These are phyloP conservation scores for Fusarium coffeatum DNA, from an alignment of 2,329 filamentous ascomycete species.

Conservation along the genomic window DNA sequence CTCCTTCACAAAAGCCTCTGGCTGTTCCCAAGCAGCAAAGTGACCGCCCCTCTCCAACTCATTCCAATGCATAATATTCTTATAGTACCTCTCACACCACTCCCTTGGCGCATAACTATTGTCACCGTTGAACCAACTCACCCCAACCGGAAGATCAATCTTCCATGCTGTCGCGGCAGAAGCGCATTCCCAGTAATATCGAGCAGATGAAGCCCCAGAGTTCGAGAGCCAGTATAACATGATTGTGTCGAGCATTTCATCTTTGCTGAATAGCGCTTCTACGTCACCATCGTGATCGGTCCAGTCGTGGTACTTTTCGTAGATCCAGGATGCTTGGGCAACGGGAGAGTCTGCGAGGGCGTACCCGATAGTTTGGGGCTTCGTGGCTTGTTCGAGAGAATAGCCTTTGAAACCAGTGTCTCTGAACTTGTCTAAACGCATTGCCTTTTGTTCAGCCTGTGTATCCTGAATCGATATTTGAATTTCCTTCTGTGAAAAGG, in stretches of 20 bases:
- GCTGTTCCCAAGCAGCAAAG: slow-evolving; percentile 12
- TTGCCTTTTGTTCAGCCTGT: slow-evolving; percentile 3
- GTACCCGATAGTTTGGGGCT: slow-evolving; percentile 16
- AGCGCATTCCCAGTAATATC: slow-evolving; percentile 16
- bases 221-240: slow-evolving; percentile 25
- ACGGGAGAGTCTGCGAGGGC: slow-evolving; percentile 19
- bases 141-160: slow-evolving; percentile 6
- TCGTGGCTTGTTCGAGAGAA: slow-evolving; percentile 13
- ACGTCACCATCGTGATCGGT: slow-evolving; percentile 13
- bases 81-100: slow-evolving; percentile 6
- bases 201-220: slow-evolving; percentile 14
- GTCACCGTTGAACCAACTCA: slow-evolving; percentile 21
- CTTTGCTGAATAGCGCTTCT: slow-evolving; percentile 9
- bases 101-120: slow-evolving; percentile 17
- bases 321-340: slow-evolving; percentile 18
- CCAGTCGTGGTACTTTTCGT: slow-evolving; percentile 23
- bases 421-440: neutral
- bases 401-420: slow-evolving; percentile 6
- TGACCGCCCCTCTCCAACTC: neutral
- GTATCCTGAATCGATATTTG: neutral
- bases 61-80: slow-evolving; percentile 1
- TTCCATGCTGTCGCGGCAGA: neutral
- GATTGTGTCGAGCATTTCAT: slow-evolving; percentile 22
- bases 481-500: neutral
- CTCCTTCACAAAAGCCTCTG: neutral